These are phyloP conservation scores for Pseudonitzschia multistriata DNA, from an alignment of 108 stramenopile genomes.

Conservation along the genomic window DNA sequence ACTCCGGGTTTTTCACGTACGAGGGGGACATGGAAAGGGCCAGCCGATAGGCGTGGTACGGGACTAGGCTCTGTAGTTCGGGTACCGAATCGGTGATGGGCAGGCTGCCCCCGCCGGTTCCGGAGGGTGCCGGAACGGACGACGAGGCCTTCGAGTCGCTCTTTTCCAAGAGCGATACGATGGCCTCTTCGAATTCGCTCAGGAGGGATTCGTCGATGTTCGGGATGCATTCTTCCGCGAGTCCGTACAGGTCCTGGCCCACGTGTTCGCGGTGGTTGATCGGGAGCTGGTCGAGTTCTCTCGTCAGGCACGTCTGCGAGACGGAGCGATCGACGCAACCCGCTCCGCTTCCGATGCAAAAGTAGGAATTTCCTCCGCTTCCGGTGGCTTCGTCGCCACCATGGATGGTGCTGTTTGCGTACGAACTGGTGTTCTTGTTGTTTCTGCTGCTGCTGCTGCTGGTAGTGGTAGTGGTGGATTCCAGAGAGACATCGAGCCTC, in stretches of 20 bases:
- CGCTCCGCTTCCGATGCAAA: slow-evolving; percentile 16
- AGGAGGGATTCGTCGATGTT: slow-evolving; percentile 9
- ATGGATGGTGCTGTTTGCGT: too few relatives aligned
- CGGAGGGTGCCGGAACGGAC: background rate
- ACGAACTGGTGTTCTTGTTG: background rate
- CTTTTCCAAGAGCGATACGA: background rate
- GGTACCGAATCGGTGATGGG: background rate
- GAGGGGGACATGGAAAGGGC: background rate
- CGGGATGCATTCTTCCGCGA: slow-evolving; percentile 16
- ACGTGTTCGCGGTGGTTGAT: slow-evolving; percentile 15
- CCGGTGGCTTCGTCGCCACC: background rate
- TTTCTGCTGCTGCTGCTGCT: background rate
- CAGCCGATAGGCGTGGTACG: slow-evolving; percentile 6
- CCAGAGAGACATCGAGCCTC: too few relatives aligned
- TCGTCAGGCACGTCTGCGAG: slow-evolving; percentile 15
- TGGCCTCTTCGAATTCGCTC: background rate
- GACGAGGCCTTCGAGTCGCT: background rate
- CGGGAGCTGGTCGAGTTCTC: slow-evolving; percentile 21
- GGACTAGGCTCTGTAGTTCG: background rate
- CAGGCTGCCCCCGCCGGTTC: too few relatives aligned
- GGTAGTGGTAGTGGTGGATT: too few relatives aligned
- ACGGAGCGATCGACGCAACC: slow-evolving; percentile 8
- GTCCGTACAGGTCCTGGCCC: slow-evolving; percentile 28
- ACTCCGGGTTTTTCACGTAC: slow-evolving; percentile 4
- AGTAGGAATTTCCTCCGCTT: background rate